phyloP scores from a whole-genome alignment of 805 yeast species.

The Cephaloascus albidus region DNA sequence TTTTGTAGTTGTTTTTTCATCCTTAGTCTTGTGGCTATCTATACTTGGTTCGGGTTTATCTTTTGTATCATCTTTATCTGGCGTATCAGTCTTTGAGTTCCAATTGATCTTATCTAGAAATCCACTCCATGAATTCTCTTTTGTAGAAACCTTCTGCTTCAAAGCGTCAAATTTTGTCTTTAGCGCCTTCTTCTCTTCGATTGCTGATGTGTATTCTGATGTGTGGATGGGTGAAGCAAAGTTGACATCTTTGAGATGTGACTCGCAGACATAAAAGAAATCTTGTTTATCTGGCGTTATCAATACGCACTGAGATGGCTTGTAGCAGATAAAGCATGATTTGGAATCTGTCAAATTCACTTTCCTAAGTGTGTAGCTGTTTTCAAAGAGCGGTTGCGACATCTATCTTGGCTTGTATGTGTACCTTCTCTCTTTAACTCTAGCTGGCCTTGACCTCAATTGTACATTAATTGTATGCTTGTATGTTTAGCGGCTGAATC shows the following conservation, averaged over 20 bases:
- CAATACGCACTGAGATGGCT: conserved; percentile 35
- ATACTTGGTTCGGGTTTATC: conserved; percentile 2
- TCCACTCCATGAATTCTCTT: conserved; percentile 25
- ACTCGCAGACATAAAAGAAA: conserved; percentile 42
- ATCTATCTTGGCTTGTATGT: not conserved
- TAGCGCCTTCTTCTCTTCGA: conserved; percentile 10
- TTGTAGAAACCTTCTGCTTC: conserved; percentile 15
- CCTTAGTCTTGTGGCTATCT: conserved; percentile 11
- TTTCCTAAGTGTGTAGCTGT: conserved; percentile 29
- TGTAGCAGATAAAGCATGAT: conserved; percentile 43
- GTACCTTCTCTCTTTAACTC: too few relatives aligned
- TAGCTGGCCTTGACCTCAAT: too few relatives aligned
- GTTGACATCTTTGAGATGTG: conserved; percentile 35
- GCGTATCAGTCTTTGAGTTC: conserved; percentile 13
- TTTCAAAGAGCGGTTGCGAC: conserved; percentile 16
- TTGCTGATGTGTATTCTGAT: conserved; percentile 22
- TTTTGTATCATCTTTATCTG: conserved; percentile 12
- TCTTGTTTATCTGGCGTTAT: conserved; percentile 36
- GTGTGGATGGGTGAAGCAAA: conserved; percentile 32
- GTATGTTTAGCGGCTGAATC: too few relatives aligned
- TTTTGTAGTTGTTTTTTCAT: conserved; percentile 25
- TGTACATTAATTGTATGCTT: too few relatives aligned
- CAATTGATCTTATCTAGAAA: conserved; percentile 8
- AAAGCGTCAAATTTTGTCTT: conserved; percentile 12
- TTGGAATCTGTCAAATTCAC: conserved; percentile 32